phyloP scores from a whole-genome alignment of 371 early-diverging fungal species.

The Lichtheimia ramosa region DNA sequence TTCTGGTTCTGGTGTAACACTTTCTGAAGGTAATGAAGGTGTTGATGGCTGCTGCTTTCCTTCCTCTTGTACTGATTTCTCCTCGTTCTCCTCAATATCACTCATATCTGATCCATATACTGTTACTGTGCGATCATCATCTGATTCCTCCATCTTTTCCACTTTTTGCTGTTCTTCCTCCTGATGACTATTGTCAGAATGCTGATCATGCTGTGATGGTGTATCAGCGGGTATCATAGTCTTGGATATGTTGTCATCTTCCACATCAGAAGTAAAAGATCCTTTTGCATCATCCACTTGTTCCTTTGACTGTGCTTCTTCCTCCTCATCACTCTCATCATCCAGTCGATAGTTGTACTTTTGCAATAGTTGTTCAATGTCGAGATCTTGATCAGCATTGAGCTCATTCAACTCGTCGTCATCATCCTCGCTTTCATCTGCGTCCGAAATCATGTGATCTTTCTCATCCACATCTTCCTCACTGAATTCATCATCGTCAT shows the following conservation, averaged over 20 bases:
- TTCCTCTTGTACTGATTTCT: background rate
- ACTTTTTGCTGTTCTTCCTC: slow-evolving; percentile 10
- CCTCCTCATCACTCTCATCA: slow-evolving; percentile 20
- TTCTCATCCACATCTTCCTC: slow-evolving; percentile 25
- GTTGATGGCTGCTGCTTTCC: slow-evolving; percentile 1
- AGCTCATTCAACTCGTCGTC: slow-evolving; percentile 34
- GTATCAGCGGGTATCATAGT: background rate
- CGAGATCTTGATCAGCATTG: slow-evolving; percentile 41
- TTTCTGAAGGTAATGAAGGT: background rate
- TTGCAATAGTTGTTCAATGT: slow-evolving; percentile 54
- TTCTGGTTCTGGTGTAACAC: background rate
- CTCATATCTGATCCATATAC: slow-evolving; percentile 35
- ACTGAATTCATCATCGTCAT: slow-evolving; percentile 3
- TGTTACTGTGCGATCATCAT: slow-evolving; percentile 49
- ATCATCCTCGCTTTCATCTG: slow-evolving; percentile 27
- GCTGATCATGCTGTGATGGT: background rate
- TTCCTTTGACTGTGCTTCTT: slow-evolving; percentile 4
- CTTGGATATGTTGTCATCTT: background rate
- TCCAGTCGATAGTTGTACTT: slow-evolving; percentile 46
- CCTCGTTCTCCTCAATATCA: slow-evolving; percentile 30
- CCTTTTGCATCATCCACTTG: background rate
- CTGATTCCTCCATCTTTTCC: slow-evolving; percentile 17
- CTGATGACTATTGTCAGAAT: background rate
- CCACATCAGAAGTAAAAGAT: slow-evolving; percentile 7
- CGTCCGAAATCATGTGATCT: slow-evolving; percentile 36